phyloP scores from a whole-genome alignment of 2,329 filamentous ascomycete genomes.

The Lachnellula occidentalis region DNA sequence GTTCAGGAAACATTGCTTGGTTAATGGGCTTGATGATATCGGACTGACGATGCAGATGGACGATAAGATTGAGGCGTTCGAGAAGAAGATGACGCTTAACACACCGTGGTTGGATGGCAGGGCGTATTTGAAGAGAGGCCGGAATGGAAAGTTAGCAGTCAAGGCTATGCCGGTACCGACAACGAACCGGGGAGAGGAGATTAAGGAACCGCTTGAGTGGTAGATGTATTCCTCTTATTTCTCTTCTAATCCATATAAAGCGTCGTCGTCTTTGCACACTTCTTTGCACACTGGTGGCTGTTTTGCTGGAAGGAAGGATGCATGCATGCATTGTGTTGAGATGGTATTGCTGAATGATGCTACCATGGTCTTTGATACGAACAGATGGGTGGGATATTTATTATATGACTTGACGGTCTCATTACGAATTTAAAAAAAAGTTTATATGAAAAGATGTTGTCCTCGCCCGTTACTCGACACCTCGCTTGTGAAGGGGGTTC shows the following conservation, averaged over 20 bases:
- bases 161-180: constrained; percentile 69
- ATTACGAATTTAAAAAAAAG: background rate
- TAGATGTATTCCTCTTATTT: constrained; percentile 33
- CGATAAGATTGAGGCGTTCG: constrained; percentile 79
- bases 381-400: background rate
- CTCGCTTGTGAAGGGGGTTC: too few relatives aligned
- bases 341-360: background rate
- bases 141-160: constrained; percentile 49
- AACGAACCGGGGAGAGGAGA: constrained; percentile 81
- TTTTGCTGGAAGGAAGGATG: constrained; percentile 1
- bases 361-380: background rate
- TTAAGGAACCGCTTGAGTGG: constrained; percentile 87
- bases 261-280: background rate
- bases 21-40: constrained; percentile 94
- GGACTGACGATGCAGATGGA: constrained; percentile 90
- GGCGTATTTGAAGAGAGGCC: constrained; percentile 65
- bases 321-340: background rate
- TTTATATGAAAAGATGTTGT: background rate
- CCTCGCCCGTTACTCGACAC: background rate
- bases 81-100: constrained; percentile 67
- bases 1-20: constrained; percentile 89
- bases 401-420: constrained; percentile 2
- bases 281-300: too few relatives aligned
- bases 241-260: background rate
- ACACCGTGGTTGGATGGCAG: constrained; percentile 90